Percentiles rank a stretch among this genome's conserved stretches.
Conservation (phyloP, 129 eudicot genomes). For the Escallonia rubra region DNA sequence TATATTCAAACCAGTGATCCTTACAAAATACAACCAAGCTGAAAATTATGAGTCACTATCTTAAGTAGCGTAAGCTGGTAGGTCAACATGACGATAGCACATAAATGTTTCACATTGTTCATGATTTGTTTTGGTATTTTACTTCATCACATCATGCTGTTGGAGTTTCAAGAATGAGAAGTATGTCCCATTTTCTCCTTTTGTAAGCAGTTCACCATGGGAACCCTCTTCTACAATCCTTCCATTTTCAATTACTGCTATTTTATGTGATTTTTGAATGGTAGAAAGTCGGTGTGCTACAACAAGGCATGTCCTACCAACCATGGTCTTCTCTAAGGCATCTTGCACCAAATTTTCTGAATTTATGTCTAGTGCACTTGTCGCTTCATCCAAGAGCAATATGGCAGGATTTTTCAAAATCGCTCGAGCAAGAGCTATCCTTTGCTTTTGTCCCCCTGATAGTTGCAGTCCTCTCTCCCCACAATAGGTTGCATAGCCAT, state of each 20-base stretch:
- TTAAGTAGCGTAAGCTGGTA: no score
- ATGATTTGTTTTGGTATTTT: no score
- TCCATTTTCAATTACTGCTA: slow-evolving; percentile 79
- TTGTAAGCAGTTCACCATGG: slow-evolving; percentile 59
- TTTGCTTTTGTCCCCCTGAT: slow-evolving; percentile 87
- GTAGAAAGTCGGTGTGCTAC: slow-evolving; percentile 92
- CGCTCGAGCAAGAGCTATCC: slow-evolving; percentile 86
- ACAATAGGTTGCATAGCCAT: slow-evolving; percentile 67
- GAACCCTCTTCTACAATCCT: slow-evolving; percentile 80
- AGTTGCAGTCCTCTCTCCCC: slow-evolving; percentile 89
- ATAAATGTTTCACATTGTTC: no score
- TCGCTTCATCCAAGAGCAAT: slow-evolving; percentile 73
- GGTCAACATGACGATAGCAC: no score
- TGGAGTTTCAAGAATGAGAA: slow-evolving; percentile 76
- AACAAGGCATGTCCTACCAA: slow-evolving; percentile 75
- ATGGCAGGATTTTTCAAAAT: slow-evolving; percentile 70
- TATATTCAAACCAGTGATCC: no score
- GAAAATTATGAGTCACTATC: no score
- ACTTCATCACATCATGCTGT: no score
- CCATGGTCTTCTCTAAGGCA: slow-evolving; percentile 72
- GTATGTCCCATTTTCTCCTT: slow-evolving; percentile 71
- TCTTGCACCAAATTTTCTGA: slow-evolving; percentile 83
- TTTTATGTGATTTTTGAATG: slow-evolving; percentile 61
- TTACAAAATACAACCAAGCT: no score
- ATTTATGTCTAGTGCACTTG: slow-evolving; percentile 82